Conservation (phyloP, 2,329 filamentous ascomycete species). For the Mycosphaerella arachidis region DNA sequence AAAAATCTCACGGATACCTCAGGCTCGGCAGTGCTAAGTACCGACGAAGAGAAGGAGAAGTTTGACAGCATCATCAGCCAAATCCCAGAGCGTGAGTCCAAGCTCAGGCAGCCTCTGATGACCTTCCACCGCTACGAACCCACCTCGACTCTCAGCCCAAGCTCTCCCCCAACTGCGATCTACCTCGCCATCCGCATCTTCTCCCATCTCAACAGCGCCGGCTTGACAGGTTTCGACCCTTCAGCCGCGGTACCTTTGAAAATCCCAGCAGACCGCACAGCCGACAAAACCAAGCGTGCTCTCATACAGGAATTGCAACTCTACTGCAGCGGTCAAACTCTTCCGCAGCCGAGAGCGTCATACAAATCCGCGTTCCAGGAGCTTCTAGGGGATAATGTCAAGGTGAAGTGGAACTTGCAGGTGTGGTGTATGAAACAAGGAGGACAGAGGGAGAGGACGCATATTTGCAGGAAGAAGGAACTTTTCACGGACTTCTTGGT, state of each 20-base stretch:
- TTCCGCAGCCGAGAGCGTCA: background rate
- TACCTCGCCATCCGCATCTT: background rate
- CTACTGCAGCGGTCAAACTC: background rate
- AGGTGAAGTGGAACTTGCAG: background rate
- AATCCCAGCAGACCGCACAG: background rate
- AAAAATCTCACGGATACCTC: background rate
- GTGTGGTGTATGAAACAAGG: background rate
- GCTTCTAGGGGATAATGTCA: background rate
- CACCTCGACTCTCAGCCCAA: background rate
- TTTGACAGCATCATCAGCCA: background rate
- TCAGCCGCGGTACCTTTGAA: background rate
- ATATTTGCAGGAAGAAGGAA: background rate
- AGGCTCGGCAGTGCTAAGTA: background rate
- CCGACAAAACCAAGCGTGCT: background rate
- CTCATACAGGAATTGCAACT: background rate
- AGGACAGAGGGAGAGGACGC: background rate
- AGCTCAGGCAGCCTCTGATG: background rate
- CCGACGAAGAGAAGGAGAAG: background rate
- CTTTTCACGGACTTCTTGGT: background rate
- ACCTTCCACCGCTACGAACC: background rate
- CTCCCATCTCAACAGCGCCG: background rate
- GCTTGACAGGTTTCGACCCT: background rate
- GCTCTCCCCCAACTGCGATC: background rate
- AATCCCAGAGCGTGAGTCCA: background rate
- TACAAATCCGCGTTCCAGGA: background rate